Evolutionary conservation across 495 filamentous ascomycete genomes (phyloP).

Genomic region (Aspergillus indologenus): DNA sequence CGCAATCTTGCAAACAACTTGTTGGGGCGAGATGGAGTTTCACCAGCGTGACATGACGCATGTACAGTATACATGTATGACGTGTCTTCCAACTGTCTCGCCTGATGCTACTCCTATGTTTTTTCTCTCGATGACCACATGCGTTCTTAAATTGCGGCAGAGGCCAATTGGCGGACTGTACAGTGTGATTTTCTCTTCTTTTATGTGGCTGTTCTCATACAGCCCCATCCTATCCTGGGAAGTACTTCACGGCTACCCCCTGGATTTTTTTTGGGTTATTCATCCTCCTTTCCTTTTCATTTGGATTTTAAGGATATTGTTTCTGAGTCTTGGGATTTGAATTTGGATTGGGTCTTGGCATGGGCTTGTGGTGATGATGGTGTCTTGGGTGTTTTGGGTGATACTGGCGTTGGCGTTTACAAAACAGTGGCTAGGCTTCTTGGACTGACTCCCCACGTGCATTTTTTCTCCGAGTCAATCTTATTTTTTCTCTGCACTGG

Average conservation of each 20-base stretch:
- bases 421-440: conserved; percentile 1
- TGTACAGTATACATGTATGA: conserved; percentile 37
- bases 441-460: background rate
- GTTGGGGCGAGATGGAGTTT: conserved; percentile 20
- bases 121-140: background rate
- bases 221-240: background rate
- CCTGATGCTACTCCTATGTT: conserved; percentile 8
- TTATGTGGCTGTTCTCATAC: background rate
- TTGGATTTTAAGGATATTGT: too few species aligned
- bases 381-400: background rate
- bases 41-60: conserved; percentile 36
- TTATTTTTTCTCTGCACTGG: background rate
- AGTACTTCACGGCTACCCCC: background rate
- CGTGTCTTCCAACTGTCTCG: conserved; percentile 13
- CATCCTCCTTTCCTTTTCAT: too few species aligned
- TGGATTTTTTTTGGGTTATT: too few species aligned
- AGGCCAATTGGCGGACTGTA: background rate
- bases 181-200: background rate
- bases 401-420: conserved; percentile 1
- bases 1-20: background rate
- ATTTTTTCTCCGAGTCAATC: background rate
- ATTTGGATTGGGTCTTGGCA: background rate
- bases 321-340: conserved; percentile 2
- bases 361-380: background rate
- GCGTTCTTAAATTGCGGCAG: background rate